Evolutionary conservation across 108 stramenopile species (phyloP), one percentile per base, ranked within the genome.

Genomic region (Conticribra guillardii): DNA sequence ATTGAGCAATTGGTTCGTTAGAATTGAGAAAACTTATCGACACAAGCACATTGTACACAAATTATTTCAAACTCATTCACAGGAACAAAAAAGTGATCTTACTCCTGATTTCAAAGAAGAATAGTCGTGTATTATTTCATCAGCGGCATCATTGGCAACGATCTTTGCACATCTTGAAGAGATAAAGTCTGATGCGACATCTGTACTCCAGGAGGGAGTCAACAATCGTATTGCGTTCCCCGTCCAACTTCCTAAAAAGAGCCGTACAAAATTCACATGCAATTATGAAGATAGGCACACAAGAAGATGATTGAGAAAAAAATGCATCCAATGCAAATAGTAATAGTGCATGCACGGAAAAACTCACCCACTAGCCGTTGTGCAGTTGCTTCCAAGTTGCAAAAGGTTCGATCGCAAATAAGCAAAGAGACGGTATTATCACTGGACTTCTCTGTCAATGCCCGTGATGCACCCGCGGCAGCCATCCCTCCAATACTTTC

Each of bases 401-500:
- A 89, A 73, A 95, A 95, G 1, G 94, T 92, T 55, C 94, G 76
- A 74, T 95, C 94, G 56, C 94, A 92, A 65, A 95, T 78, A 26
- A 95, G 75, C 32, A 94, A 63, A 21, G 84, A 59, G 17, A 86
- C 18, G 33, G 69, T 82, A 24, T 66, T 59, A 18, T 50, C 51
- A 4, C 59, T 58, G 1, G 48, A 32, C 0, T 9, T 54, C 17
- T 64, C 59, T 18, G 82, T 81, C 29, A 89, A 67, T 27, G 71
- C 64, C 19, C 78, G 73, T 11, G 84, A 90, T 8, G 89, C 87
- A n/a, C 85, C 85, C 1, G 88, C 84, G 2, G 92, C 92, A n/a
- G 86, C 92, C 71, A 92, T 84, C 5, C 94, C 93, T 9, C 93
- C 91, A 51, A 93, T 94, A 64, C 88, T 89, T 67, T 93, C 95